phyloP scores from a whole-genome alignment of 768 basidiomycete species.

The Suillus tomentosus region DNA sequence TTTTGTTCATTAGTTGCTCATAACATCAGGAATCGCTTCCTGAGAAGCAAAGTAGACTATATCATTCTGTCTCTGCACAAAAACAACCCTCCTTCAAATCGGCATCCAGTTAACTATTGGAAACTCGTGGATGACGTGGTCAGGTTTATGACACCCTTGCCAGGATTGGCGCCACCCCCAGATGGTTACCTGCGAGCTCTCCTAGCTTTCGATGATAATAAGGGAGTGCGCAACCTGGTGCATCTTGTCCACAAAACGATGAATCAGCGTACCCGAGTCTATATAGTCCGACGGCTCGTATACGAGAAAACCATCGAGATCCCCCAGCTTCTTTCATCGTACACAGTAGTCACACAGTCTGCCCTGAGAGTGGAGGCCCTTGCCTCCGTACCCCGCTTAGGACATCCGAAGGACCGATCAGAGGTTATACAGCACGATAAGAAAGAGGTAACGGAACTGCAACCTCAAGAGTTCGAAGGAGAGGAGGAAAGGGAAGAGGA shows the following conservation, averaged over 20 bases:
- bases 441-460: too few species aligned
- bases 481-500: too few species aligned
- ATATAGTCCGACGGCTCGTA: constrained; percentile 29
- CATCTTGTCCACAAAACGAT: constrained; percentile 25
- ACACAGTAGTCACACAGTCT: constrained; percentile 17
- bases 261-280: not conserved
- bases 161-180: not conserved
- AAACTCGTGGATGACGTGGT: constrained; percentile 11
- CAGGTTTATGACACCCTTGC: not conserved
- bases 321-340: constrained; percentile 27
- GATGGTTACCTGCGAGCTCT: constrained; percentile 19
- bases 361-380: constrained; percentile 20
- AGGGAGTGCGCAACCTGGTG: constrained; percentile 24
- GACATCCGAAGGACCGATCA: too few species aligned
- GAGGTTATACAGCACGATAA: too few species aligned
- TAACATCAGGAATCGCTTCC: constrained; percentile 25
- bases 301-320: constrained; percentile 34
- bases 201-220: constrained; percentile 17
- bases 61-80: constrained; percentile 17
- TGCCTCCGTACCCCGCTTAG: constrained; percentile 14
- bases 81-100: not conserved
- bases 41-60: constrained; percentile 9
- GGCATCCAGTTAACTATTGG: constrained; percentile 15
- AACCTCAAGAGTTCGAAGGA: too few species aligned
- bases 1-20: constrained; percentile 32